Evolutionary conservation across 2,329 filamentous ascomycete species (phyloP), one percentile per base, ranked within the genome.

Genomic region (Fusarium torreyae): DNA sequence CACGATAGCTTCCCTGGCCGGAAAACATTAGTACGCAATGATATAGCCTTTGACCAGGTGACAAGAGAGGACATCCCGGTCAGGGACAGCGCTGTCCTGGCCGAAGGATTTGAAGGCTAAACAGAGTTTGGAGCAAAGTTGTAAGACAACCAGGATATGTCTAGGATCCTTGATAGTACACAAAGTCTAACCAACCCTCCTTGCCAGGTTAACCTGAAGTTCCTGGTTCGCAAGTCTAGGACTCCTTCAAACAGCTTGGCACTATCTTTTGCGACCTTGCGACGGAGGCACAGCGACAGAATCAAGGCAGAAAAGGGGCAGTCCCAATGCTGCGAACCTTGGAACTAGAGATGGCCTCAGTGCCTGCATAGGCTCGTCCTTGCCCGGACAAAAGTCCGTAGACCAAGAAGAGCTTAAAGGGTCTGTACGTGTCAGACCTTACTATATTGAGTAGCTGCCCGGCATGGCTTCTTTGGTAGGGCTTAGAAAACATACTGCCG

Each of bases 81-180:
- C 4, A 33, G n/a, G 18, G 26, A 54, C 20, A 48, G 24, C 26
- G 22, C 22, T 31, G 20, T 48, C 34, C 20, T 33, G 28, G 9
- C 28, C 9, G 36, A 10, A 17, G 45, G 18, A 42, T 50, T 57
- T 51, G 17, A 42, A 22, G 13, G 14, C 8, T n/a, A 40, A 48
- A 43, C 36, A 63, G 59, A 57, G 44, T 64, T 50, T 45, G 45
- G 42, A 45, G 31, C 20, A 38, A 26, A 52, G 31, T 50, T 44
- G 18, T 13, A 44, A 31, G 18, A 31, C 20, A 33, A 28, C 59
- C 43, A 50, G 55, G 58, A 52, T 61, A 33, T 34, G 38, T 9
- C 38, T 5, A 6, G 58, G 56, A 45, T 60, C 38, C 20, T 33
- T 38, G 28, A 43, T 36, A 42, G 31, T 38, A 42, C 54, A 15